A percentile compares a stretch with the other conserved stretches of the same genome.
These are phyloP conservation scores for Penicillium sp. DNA, from an alignment of 2,329 filamentous ascomycete genomes.

Conservation along the genomic window DNA sequence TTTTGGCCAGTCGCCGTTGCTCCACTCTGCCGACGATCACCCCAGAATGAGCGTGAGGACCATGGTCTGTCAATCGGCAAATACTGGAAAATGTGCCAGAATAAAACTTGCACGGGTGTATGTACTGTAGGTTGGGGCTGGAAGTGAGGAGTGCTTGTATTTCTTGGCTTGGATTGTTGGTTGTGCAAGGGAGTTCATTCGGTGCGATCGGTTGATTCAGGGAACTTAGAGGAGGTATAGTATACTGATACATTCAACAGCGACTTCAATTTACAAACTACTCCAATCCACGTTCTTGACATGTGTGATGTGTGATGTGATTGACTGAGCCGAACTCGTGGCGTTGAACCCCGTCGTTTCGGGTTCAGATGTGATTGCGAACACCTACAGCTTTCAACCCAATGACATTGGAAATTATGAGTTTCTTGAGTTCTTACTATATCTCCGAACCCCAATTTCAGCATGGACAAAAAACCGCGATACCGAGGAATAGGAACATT, in stretches of 20 bases:
- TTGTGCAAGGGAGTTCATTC: background rate
- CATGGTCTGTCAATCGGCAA: background rate
- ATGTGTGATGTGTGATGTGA: background rate
- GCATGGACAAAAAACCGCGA: background rate
- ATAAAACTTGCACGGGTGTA: background rate
- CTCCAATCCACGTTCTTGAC: background rate
- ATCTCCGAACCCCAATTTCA: too few relatives aligned
- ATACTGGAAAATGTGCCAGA: background rate
- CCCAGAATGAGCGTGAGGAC: slow-evolving; percentile 7
- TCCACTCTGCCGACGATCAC: slow-evolving; percentile 17
- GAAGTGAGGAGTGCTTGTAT: background rate
- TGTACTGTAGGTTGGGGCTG: background rate
- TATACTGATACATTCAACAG: too few relatives aligned
- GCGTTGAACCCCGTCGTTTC: background rate
- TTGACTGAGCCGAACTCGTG: background rate
- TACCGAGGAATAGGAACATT: too few relatives aligned
- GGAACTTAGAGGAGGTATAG: background rate
- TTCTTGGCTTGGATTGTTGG: background rate
- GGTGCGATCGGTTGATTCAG: background rate
- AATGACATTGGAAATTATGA: background rate
- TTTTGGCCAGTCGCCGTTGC: slow-evolving; percentile 10
- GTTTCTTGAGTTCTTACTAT: background rate
- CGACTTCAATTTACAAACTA: background rate
- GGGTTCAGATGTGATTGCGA: background rate
- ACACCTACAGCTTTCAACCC: too few relatives aligned